These are phyloP conservation scores for Penicillium robsamsonii DNA, from an alignment of 495 filamentous ascomycete genomes.

Conservation along the genomic window DNA sequence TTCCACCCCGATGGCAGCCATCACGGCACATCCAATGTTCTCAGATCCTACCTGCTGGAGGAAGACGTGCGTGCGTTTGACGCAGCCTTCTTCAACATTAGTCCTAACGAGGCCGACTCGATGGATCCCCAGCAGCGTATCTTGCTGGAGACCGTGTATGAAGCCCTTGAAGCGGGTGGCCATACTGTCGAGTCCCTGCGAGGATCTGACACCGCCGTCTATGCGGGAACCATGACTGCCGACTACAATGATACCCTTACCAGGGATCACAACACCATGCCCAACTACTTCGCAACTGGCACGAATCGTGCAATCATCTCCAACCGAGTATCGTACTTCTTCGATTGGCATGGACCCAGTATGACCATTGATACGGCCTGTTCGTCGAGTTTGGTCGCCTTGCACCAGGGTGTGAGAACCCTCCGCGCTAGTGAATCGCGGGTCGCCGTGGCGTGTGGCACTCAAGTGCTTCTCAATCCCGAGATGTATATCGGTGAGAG, in stretches of 20 bases:
- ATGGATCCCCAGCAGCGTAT: slow-evolving; percentile 16
- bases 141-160: slow-evolving; percentile 17
- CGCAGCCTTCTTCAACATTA: slow-evolving; percentile 3
- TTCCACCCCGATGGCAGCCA: slow-evolving; percentile 1
- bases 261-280: not conserved
- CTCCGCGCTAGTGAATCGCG: not conserved
- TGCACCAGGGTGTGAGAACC: slow-evolving; percentile 39
- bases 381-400: slow-evolving; percentile 42
- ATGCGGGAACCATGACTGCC: not conserved
- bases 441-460: not conserved
- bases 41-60: slow-evolving; percentile 1
- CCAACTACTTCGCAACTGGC: not conserved
- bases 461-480: not conserved
- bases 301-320: not conserved
- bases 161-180: slow-evolving; percentile 6
- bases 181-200: not conserved
- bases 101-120: not conserved
- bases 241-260: not conserved
- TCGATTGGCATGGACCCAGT: slow-evolving; percentile 45
- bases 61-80: slow-evolving; percentile 1
- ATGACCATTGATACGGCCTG: slow-evolving; percentile 53
- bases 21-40: slow-evolving; percentile 4
- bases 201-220: not conserved
- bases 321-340: slow-evolving; percentile 45
- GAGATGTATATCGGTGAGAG: not conserved